Evolutionary conservation across 2,329 filamentous ascomycete genomes (phyloP), one percentile per base, ranked within the genome.

Genomic region (Diaporthe caulivora): DNA sequence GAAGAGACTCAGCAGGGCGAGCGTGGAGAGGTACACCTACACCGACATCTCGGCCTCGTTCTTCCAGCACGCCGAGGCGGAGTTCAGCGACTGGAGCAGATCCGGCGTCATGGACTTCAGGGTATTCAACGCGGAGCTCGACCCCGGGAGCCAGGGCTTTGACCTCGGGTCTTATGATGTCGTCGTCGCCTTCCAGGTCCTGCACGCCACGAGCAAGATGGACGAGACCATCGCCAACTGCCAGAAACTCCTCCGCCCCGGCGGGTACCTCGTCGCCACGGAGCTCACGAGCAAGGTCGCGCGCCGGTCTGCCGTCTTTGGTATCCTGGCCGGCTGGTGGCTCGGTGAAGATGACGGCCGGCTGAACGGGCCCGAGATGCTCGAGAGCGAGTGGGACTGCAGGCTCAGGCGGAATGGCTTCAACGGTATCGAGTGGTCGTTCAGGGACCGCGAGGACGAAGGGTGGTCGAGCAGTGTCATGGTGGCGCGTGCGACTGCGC

Each of bases 261-360:
- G 79, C 5, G 85, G 84, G 0, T 80, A 81, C 37, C 76, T 86
- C 9, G 54, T 76, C 13, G 17, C 75, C 2, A 60, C 74, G 13
- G 75, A 77, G 70, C 70, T 76, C 37, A 76, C 72, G 10, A 69
- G 58, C 58, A 72, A 72, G 47, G 70, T 54, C n/a, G 47, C 57
- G 5, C 55, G 55, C 18, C 42, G 70, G 18, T 64, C 57, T 21
- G 62, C 55, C 44, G 53, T 71, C 24, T 60, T 71, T 37, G 82
- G 81, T 1, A 67, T 77, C 0, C 74, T 81, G 1, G 62, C 77
- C 0, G 78, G 78, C 5, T 83, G 82, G 82, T 83, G 82, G 82
- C 72, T 81, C 2, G 81, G 81, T 1, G 76, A 74, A 10, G 74
- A 75, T 1, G 80, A 83, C 18, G 75, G 70, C 3, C 77, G 81